A percentile compares a stretch with the other conserved stretches of the same genome.
Evolutionary conservation across 148 eudicot species (phyloP).

Genomic region (Drosera capensis): DNA sequence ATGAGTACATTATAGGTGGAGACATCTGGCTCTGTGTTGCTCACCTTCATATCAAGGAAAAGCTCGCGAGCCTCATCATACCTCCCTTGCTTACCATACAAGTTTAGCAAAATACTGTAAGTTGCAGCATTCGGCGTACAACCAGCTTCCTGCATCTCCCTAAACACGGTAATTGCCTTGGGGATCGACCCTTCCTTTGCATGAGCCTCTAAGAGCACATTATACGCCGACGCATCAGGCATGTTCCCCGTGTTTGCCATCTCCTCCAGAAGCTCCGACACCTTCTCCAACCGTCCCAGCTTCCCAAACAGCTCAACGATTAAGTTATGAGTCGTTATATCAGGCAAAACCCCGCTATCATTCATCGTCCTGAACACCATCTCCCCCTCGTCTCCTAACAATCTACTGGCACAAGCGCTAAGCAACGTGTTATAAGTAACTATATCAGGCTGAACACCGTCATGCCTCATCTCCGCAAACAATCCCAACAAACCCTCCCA

Average conservation of each 20-base stretch:
- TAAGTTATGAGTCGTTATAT: conserved; percentile 60
- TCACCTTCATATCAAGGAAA: conserved; percentile 95
- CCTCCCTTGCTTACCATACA: conserved; percentile 74
- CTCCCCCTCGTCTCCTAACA: conserved; percentile 72
- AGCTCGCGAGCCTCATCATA: conserved; percentile 88
- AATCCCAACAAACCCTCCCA: conserved; percentile 89
- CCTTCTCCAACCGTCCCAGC: conserved; percentile 62
- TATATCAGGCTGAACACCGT: conserved; percentile 90
- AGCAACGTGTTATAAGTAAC: conserved; percentile 83
- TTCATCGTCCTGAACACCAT: conserved; percentile 96
- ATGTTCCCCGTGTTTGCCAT: conserved; percentile 74
- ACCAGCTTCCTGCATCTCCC: conserved; percentile 90
- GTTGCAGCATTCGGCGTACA: conserved; percentile 71
- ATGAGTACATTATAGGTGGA: conserved; percentile 84
- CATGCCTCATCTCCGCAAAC: conserved; percentile 95
- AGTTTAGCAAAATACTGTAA: conserved; percentile 68
- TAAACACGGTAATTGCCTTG: conserved; percentile 80
- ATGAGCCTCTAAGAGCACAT: conserved; percentile 83
- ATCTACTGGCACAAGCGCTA: conserved; percentile 73
- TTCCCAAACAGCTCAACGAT: conserved; percentile 76
- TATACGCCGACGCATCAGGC: conserved; percentile 74
- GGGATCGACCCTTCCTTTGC: conserved; percentile 51
- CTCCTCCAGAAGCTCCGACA: conserved; percentile 50
- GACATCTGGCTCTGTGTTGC: conserved; percentile 82
- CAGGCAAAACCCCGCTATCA: conserved; percentile 82